Percentiles rank a stretch among this genome's conserved stretches.
Evolutionary conservation across 129 eudicot genomes (phyloP).

Genomic region (Pseudognaphalium luteoalbum): DNA sequence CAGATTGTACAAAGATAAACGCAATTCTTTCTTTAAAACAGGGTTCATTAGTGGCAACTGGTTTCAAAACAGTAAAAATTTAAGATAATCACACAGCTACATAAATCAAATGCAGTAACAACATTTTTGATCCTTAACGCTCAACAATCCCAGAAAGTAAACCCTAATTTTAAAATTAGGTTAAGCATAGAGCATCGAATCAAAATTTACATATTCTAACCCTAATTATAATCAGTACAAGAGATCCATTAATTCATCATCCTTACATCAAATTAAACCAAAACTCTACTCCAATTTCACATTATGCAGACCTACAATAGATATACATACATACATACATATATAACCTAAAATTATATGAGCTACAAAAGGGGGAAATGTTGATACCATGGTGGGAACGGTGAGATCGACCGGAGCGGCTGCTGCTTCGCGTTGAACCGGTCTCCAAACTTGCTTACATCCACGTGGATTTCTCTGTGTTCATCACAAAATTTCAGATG

Average conservation of each 20-base stretch:
- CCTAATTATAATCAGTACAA: background rate
- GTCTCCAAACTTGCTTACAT: conserved; percentile 17
- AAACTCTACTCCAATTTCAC: background rate
- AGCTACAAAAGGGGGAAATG: conserved; percentile 1
- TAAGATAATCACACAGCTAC: too few relatives aligned
- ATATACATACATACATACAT: too few relatives aligned
- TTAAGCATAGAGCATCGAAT: background rate
- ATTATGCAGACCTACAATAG: background rate
- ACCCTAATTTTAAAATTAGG: background rate
- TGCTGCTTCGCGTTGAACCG: conserved; percentile 16
- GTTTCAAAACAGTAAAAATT: background rate
- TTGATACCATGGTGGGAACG: conserved; percentile 32
- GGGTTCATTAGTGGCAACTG: background rate
- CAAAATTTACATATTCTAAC: background rate
- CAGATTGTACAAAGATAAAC: too few relatives aligned
- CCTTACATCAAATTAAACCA: conserved; percentile 7
- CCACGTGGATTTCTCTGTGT: conserved; percentile 26
- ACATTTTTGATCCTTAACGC: background rate
- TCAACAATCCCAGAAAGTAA: background rate
- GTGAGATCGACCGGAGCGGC: conserved; percentile 12
- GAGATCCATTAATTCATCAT: conserved; percentile 7
- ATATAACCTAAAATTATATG: background rate
- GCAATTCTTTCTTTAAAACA: too few relatives aligned
- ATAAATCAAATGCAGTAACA: background rate
- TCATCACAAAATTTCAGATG: conserved; percentile 16